Conservation (phyloP, 306 rosid genomes). For the Quercus glauca region DNA sequence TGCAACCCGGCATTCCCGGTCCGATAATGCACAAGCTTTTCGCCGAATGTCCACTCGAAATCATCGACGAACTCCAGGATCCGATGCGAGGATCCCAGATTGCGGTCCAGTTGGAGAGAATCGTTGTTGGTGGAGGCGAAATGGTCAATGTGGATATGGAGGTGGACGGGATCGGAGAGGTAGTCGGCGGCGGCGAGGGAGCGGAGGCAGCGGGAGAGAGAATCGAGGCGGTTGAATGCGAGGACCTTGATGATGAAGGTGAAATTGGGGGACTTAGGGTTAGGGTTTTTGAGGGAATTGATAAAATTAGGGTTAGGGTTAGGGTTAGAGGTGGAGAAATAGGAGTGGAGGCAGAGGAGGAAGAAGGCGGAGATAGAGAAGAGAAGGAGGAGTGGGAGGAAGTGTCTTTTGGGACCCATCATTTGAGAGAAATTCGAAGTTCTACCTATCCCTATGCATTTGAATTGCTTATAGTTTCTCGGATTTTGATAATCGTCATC, state of each 20-base stretch:
- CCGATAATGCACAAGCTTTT: constrained; percentile 73
- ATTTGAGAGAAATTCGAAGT: constrained; percentile 10
- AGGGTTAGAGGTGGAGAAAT: constrained; percentile 42
- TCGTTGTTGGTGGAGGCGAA: constrained; percentile 22
- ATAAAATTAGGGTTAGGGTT: constrained; percentile 7
- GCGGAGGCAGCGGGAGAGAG: constrained; percentile 78
- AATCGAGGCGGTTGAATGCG: constrained; percentile 68
- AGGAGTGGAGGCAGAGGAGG: constrained; percentile 47
- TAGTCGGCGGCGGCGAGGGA: constrained; percentile 82
- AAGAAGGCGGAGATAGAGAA: constrained; percentile 45
- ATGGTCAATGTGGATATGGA: constrained; percentile 78
- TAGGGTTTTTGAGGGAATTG: constrained; percentile 12
- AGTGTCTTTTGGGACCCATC: constrained; percentile 62
- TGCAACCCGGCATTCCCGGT: constrained; percentile 80
- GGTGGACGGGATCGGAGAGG: constrained; percentile 71
- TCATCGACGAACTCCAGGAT: constrained; percentile 65
- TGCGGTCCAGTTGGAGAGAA: constrained; percentile 27
- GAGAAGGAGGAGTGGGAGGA: constrained; percentile 52
- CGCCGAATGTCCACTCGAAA: constrained; percentile 75
- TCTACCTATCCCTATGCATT: no score
- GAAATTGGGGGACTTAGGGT: constrained; percentile 34
- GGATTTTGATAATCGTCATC: rapidly evolving
- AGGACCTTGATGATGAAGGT: constrained; percentile 69
- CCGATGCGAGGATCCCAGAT: constrained; percentile 48
- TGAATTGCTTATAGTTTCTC: no score